These are phyloP conservation scores for Kondoa subrosea DNA, from an alignment of 768 basidiomycete genomes.

Conservation along the genomic window DNA sequence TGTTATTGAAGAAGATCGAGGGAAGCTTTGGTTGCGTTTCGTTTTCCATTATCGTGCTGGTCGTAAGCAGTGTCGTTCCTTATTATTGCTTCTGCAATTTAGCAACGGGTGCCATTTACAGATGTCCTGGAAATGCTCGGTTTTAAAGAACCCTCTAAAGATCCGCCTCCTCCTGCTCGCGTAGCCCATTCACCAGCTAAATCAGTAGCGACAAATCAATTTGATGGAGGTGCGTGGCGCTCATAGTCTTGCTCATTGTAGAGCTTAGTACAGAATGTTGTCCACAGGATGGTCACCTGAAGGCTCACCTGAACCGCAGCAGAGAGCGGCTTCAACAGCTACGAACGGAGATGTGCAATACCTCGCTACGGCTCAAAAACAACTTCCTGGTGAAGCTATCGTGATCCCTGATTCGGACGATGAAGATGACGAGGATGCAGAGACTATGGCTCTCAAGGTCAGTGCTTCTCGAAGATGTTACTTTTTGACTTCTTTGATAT, in stretches of 20 bases:
- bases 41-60: neutral
- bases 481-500: too few species aligned
- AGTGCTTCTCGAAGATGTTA: neutral
- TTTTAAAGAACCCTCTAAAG: neutral
- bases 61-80: neutral
- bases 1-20: neutral
- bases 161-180: neutral
- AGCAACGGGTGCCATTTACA: neutral
- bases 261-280: neutral
- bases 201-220: neutral
- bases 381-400: neutral
- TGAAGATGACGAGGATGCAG: neutral
- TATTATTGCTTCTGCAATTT: neutral
- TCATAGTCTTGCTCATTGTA: neutral
- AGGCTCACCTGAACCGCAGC: neutral
- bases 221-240: neutral
- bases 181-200: neutral
- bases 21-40: neutral
- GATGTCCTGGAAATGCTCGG: neutral
- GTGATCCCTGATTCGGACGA: neutral
- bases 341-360: neutral
- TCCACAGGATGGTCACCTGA: neutral
- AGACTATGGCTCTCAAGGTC: neutral
- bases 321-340: neutral
- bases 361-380: neutral